Conservation (phyloP, 148 eudicot genomes). For the Bassia scoparia region DNA sequence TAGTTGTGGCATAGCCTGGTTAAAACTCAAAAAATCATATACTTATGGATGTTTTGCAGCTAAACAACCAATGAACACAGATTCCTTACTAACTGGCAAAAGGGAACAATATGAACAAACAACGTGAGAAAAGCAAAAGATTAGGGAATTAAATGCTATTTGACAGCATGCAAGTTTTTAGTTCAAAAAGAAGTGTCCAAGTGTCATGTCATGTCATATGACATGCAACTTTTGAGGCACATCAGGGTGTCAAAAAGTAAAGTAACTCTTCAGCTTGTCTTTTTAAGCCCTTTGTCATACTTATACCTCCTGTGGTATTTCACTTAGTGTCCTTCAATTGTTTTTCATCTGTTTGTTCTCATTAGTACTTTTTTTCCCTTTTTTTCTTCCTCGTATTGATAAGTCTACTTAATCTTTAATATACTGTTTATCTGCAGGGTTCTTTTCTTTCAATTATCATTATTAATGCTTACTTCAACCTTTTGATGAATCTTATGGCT, state of each 20-base stretch:
- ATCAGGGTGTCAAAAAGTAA: not conserved
- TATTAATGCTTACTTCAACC: not conserved
- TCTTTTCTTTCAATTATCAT: not conserved
- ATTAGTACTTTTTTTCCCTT: not conserved
- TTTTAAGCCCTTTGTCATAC: not conserved
- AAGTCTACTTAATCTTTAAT: not conserved
- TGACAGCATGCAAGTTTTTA: no score
- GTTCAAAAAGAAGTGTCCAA: no score
- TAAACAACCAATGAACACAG: no score
- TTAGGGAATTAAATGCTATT: not conserved
- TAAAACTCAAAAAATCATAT: not conserved
- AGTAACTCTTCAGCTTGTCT: not conserved
- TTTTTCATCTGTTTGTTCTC: not conserved
- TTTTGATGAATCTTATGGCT: not conserved
- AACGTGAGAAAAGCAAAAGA: not conserved
- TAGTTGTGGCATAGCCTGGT: constrained; percentile 11
- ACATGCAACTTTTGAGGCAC: no score
- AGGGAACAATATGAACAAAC: no score
- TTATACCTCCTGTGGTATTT: not conserved
- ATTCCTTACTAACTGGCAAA: not conserved
- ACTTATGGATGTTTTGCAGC: not conserved
- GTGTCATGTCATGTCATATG: no score
- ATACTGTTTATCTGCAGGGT: not conserved
- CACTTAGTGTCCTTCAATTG: no score
- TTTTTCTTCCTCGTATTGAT: not conserved